Evolutionary conservation across 495 filamentous ascomycete genomes (phyloP).

Genomic region (Extremus antarcticus): DNA sequence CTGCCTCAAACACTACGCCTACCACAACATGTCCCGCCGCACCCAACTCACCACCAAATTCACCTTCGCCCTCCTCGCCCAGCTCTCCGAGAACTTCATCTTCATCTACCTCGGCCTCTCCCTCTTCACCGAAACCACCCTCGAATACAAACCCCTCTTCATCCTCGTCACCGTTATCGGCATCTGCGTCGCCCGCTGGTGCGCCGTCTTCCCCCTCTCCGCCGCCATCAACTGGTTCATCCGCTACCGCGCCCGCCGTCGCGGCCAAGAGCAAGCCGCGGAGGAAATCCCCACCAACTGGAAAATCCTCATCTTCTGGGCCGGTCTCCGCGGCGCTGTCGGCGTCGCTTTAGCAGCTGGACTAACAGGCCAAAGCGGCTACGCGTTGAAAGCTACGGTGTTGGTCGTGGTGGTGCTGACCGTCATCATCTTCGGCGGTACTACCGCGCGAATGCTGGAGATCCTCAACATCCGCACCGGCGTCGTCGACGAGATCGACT

Average conservation of each 20-base stretch:
- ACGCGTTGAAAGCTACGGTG: constrained; percentile 76
- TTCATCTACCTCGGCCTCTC: constrained; percentile 97
- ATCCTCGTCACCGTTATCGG: constrained; percentile 85
- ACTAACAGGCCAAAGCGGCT: constrained; percentile 63
- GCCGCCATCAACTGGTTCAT: constrained; percentile 88
- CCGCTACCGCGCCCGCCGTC: constrained; percentile 71
- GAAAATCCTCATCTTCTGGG: constrained; percentile 98
- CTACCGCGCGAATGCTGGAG: constrained; percentile 96
- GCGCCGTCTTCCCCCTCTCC: constrained; percentile 88
- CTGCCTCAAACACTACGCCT: constrained; percentile 95
- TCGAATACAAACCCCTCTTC: constrained; percentile 92
- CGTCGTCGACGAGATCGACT: constrained; percentile 91
- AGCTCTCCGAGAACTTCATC: constrained; percentile 97
- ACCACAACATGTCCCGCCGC: constrained; percentile 98
- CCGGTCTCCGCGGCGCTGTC: constrained; percentile 87
- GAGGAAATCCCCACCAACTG: constrained; percentile 90
- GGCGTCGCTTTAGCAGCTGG: constrained; percentile 93
- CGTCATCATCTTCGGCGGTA: constrained; percentile 96
- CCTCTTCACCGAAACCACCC: constrained; percentile 74
- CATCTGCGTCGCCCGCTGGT: constrained; percentile 83
- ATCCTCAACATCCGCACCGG: constrained; percentile 90
- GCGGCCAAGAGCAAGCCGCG: constrained; percentile 61
- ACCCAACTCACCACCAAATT: constrained; percentile 98
- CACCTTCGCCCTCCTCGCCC: constrained; percentile 86
- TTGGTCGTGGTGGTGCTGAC: constrained; percentile 94